Percentiles rank a stretch among this genome's conserved stretches.
phyloP scores from a whole-genome alignment of 2,329 filamentous ascomycete genomes.

The Xylaria multiplex region DNA sequence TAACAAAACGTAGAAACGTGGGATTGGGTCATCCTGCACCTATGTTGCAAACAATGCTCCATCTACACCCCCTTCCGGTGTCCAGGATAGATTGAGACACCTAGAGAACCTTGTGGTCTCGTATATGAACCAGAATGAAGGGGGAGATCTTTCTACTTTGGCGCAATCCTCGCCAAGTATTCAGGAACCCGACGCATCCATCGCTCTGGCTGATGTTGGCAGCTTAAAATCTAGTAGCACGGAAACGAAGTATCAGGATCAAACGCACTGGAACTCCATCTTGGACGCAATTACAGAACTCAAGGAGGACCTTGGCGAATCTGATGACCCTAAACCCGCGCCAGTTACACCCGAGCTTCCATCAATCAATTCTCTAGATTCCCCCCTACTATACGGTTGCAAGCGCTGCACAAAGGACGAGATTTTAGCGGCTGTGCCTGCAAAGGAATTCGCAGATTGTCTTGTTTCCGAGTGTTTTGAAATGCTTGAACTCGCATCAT shows the following conservation, averaged over 20 bases:
- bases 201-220: constrained; percentile 32
- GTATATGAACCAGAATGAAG: constrained; percentile 33
- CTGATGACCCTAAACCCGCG: constrained; percentile 12
- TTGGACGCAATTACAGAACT: constrained; percentile 38
- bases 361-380: constrained; percentile 21
- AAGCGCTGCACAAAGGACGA: constrained; percentile 44
- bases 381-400: constrained; percentile 48
- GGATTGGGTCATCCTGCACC: constrained; percentile 33
- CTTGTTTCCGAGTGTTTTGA: constrained; percentile 53
- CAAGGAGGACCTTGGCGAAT: constrained; percentile 34
- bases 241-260: constrained; percentile 39
- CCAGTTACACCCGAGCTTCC: neutral
- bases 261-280: constrained; percentile 40
- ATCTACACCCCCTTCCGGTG: constrained; percentile 13
- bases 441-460: constrained; percentile 48
- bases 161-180: constrained; percentile 5
- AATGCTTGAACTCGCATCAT: constrained; percentile 45
- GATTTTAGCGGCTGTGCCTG: constrained; percentile 50
- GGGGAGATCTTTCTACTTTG: neutral
- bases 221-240: constrained; percentile 35
- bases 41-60: constrained; percentile 24
- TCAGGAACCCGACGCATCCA: constrained; percentile 17
- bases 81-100: constrained; percentile 37
- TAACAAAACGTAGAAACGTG: constrained; percentile 36
- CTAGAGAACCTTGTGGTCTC: constrained; percentile 38